Evolutionary conservation across 257 asterid genomes (phyloP), one percentile per base, ranked within the genome.

Genomic region (Gentiana macrophylla): DNA sequence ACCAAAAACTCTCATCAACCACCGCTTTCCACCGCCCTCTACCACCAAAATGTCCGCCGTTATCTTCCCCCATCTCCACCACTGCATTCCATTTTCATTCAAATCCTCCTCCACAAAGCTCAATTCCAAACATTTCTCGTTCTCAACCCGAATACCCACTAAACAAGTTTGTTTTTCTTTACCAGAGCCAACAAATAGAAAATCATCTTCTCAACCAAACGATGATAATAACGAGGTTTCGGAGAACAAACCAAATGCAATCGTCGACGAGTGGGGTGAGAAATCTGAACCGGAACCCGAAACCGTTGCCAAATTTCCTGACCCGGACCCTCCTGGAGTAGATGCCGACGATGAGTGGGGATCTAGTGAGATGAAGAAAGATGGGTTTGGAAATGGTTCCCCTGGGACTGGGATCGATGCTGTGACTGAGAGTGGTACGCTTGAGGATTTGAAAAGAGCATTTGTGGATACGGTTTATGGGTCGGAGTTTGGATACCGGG

Each of bases 251-350:
- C 79, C 84, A 1, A 36, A 10, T 2, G 37, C 67, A 3, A 24
- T 67, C 38, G 73, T 55, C 0, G 97, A 90, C 54, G 98, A 86
- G 70, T 86, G 91, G 96, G 98, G 94, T 1, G 96, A 91, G 57
- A 80, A 82, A 47, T 13, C 95, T 24, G 86, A 62, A 35, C 79
- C 84, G 0, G 92, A 84, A 37, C 75, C 84, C 32, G 81, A 80
- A 24, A 80, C 93, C 2, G 4, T 50, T 0, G 61, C 83, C 52
- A 76, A 50, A 55, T 68, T 80, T 64, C 54, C 85, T 6, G 85
- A 35, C 45, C 44, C 84, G 61, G 96, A 81, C 62, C 94, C 97
- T 61, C 80, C 94, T 12, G 61, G 32, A 61, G 67, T 52, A 62
- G 61, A 36, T 1, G 60, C 55, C 3, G 92, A 82, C 12, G 98